Conservation (phyloP, 1,284 basidiomycete species). For the Thecaphora thlaspeos region DNA sequence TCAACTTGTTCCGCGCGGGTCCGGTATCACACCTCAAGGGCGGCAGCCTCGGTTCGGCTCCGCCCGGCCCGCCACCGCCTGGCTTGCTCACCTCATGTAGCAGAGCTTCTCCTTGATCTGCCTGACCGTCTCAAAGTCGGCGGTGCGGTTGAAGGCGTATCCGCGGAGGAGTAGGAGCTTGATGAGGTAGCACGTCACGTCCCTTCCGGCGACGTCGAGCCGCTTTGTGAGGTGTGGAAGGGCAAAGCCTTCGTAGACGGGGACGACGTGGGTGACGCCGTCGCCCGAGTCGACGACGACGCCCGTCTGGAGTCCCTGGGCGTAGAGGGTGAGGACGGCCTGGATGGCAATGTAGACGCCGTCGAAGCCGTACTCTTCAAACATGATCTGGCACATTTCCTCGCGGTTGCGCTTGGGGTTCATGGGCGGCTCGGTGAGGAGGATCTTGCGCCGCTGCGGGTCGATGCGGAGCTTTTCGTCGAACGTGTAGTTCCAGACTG, state of each 20-base stretch:
- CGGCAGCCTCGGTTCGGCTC: too few species aligned
- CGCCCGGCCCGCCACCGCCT: too few species aligned
- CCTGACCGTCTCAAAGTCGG: slow-evolving; percentile 96
- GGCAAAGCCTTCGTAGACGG: slow-evolving; percentile 94
- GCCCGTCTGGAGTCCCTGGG: slow-evolving; percentile 94
- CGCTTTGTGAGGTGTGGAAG: slow-evolving; percentile 91
- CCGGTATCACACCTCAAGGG: too few species aligned
- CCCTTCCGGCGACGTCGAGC: slow-evolving; percentile 88
- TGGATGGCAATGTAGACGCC: slow-evolving; percentile 98
- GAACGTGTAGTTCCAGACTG: slow-evolving; percentile 96
- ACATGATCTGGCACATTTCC: slow-evolving; percentile 97
- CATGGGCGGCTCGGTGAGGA: slow-evolving; percentile 99
- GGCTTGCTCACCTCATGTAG: slow-evolving; percentile 78
- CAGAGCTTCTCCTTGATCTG: slow-evolving; percentile 99
- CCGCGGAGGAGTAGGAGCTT: slow-evolving; percentile 96
- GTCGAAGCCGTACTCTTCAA: slow-evolving; percentile 95
- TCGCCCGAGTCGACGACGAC: slow-evolving; percentile 99
- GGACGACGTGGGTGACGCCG: slow-evolving; percentile 98
- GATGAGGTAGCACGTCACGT: slow-evolving; percentile 97
- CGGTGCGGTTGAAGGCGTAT: slow-evolving; percentile 98
- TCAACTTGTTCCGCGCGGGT: too few species aligned
- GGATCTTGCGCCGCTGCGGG: slow-evolving; percentile 80
- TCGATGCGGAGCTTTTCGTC: slow-evolving; percentile 89
- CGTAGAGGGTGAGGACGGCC: slow-evolving; percentile 94
- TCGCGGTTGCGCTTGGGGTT: slow-evolving; percentile 92